phyloP scores from a whole-genome alignment of 129 eudicot genomes.

The Dittrichia graveolens region DNA sequence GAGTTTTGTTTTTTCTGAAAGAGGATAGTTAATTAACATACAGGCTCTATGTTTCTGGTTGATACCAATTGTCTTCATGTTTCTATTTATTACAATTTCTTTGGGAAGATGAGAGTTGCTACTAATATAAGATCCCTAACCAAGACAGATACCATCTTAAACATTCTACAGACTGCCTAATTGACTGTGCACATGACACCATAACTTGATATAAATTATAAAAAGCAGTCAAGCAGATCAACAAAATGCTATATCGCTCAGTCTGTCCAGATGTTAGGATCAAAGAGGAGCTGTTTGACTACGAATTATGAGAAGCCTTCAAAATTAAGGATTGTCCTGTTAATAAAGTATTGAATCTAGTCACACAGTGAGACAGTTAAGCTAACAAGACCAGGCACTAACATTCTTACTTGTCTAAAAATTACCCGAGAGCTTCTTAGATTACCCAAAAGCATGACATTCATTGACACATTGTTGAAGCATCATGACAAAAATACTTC shows the following conservation, averaged over 20 bases:
- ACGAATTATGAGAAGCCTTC: background rate
- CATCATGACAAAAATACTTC: constrained; percentile 3
- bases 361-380: background rate
- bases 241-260: constrained; percentile 9
- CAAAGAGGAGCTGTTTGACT: background rate
- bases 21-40: background rate
- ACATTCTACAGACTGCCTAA: constrained; percentile 10
- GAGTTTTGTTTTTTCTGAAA: background rate
- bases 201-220: constrained; percentile 5
- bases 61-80: background rate
- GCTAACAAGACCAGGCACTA: background rate
- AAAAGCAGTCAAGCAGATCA: background rate
- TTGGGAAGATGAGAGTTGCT: constrained; percentile 4
- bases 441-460: background rate
- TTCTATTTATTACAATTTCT: background rate
- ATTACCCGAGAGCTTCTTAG: too few species aligned
- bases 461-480: background rate
- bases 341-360: background rate
- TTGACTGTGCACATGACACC: background rate
- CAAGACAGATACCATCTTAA: constrained; percentile 8
- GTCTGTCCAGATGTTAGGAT: constrained; percentile 16
- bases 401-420: background rate
- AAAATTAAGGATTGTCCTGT: background rate
- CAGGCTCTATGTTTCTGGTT: background rate
- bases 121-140: background rate